Evolutionary conservation across 352 stramenopile genomes (phyloP), one percentile per base, ranked within the genome.

Genomic region (Phytophthora pini): DNA sequence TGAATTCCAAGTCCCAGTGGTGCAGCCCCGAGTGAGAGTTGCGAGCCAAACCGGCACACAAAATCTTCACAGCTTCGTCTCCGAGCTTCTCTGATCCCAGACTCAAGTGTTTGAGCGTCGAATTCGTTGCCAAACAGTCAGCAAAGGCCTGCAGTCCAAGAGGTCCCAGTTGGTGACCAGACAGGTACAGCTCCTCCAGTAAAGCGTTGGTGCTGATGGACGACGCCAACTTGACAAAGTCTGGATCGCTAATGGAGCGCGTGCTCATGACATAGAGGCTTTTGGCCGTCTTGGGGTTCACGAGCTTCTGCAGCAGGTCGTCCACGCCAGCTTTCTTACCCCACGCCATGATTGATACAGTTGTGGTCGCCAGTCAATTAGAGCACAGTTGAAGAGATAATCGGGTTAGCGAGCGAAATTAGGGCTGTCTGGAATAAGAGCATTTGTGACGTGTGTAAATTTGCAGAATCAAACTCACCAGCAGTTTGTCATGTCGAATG

Each of bases 141-240:
- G 78, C 84, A 68, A 93, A 93, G 1, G 83, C 81, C 24, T 70
- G 56, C 5, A 91, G 39, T 3, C 72, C 78, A 4, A 63, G 53
- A 0, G 48, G 47, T 15, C 77, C 76, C 29, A 95, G 64, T n/a
- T 69, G n/a, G 58, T 93, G 87, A 26, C 87, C 83, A 0, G 87
- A 93, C 52, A 93, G 50, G 53, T 92, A 95, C 27, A 95, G 76
- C 58, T 93, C 87, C 54, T 92, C 69, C 29, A 95, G 72, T 53
- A 76, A 65, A 40, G 76, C 74, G 73, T 90, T 90, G 53, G 27
- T 63, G 17, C 71, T 63, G 61, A 95, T 90, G 3, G 70, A 76
- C 5, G 61, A 54, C 3, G 83, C 84, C 36, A 95, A 73, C 17
- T 70, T 65, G 17, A 71, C 66, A 17, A 81, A 63, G 47, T 95